These are phyloP conservation scores for Tricholoma sp. DNA, from an alignment of 768 basidiomycete genomes.

Conservation along the genomic window DNA sequence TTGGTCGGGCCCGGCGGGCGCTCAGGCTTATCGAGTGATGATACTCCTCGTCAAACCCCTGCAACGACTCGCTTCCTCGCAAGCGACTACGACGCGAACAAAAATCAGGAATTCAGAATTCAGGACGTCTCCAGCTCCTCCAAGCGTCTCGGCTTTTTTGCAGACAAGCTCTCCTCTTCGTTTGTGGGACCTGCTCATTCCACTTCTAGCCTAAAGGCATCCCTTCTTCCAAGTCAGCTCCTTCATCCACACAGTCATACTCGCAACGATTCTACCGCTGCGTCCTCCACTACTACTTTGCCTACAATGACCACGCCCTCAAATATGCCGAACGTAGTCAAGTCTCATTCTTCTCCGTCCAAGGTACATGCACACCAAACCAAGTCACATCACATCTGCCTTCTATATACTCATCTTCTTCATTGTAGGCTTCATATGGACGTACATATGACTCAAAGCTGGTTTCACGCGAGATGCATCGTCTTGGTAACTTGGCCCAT, in stretches of 20 bases:
- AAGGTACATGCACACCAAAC: slow-evolving; percentile 29
- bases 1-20: slow-evolving; percentile 31
- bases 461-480: slow-evolving; percentile 81
- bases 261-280: slow-evolving; percentile 28
- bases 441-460: slow-evolving; percentile 78
- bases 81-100: slow-evolving; percentile 27
- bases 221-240: slow-evolving; percentile 29
- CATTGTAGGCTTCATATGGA: slow-evolving; percentile 45
- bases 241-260: slow-evolving; percentile 36
- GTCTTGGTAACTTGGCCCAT: slow-evolving; percentile 60
- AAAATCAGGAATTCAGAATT: slow-evolving; percentile 28
- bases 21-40: slow-evolving; percentile 38
- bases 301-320: slow-evolving; percentile 32
- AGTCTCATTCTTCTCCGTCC: slow-evolving; percentile 47
- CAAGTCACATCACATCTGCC: background rate
- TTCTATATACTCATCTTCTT: slow-evolving; percentile 11
- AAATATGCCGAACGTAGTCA: slow-evolving; percentile 25
- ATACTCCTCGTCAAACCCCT: slow-evolving; percentile 42
- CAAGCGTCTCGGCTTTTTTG: slow-evolving; percentile 37
- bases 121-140: slow-evolving; percentile 28
- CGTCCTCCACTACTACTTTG: slow-evolving; percentile 16
- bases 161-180: slow-evolving; percentile 38
- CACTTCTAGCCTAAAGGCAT: slow-evolving; percentile 20
- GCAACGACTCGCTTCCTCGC: slow-evolving; percentile 33
- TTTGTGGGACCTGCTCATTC: slow-evolving; percentile 26